Conservation (phyloP, 352 stramenopile genomes). For the Globisporangium cylindrosporum region DNA sequence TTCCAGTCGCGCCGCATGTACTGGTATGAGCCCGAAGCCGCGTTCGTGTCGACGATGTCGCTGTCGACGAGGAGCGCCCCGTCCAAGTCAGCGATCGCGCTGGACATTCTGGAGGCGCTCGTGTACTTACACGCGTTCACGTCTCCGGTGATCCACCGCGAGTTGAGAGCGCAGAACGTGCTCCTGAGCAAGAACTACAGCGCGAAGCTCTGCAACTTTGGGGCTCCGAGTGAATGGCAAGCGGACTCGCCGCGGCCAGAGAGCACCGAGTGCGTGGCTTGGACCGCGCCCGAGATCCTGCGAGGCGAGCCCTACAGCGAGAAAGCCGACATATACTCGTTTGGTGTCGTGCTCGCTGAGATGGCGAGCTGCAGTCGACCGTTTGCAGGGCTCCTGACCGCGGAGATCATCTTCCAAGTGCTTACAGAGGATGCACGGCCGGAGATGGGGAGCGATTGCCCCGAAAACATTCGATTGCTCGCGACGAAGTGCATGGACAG, state of each 20-base stretch:
- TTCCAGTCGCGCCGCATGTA: conserved; percentile 11
- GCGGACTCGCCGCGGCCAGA: conserved; percentile 74
- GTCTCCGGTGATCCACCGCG: conserved; percentile 76
- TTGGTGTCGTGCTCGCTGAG: conserved; percentile 78
- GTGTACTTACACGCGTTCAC: conserved; percentile 85
- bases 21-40: conserved; percentile 8
- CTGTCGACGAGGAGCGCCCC: conserved; percentile 14
- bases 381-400: conserved; percentile 66
- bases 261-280: conserved; percentile 77
- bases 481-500: conserved; percentile 8
- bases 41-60: conserved; percentile 26
- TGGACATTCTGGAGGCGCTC: conserved; percentile 77
- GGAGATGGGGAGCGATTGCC: conserved; percentile 47
- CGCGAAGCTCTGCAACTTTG: conserved; percentile 83
- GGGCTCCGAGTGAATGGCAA: conserved; percentile 68
- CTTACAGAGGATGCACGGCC: conserved; percentile 36
- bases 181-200: conserved; percentile 57
- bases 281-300: conserved; percentile 77
- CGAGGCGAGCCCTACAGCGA: conserved; percentile 78
- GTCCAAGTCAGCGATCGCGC: conserved; percentile 51
- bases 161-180: conserved; percentile 79
- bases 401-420: conserved; percentile 69
- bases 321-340: conserved; percentile 86
- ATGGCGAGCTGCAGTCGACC: conserved; percentile 59
- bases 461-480: conserved; percentile 47